Base-by-base conservation (phyloP, 768 basidiomycete species). In the Leccinum fibrillosum region DNA sequence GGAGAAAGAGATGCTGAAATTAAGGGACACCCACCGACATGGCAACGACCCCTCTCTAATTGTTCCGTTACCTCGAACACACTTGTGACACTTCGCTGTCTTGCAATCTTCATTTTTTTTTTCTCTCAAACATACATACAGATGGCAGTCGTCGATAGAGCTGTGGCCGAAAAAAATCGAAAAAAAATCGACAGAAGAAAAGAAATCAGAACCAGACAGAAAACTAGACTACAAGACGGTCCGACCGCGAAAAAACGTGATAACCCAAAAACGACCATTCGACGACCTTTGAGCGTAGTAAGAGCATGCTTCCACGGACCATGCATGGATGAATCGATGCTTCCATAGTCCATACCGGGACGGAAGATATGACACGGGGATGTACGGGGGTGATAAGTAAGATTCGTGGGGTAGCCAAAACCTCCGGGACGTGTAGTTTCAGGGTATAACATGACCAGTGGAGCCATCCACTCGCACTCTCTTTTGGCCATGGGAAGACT, bases 391-490 rank as follows among this genome's bases (percentile, higher is more conserved):
- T 56, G 63, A 53, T 66, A 64, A 42, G 8, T 48, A 56, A 53
- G 53, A 56, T 60, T 58, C 65, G 62, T 60, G 57, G 61, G 62
- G 62, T 63, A 65, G 61, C 55, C 64, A 60, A 51, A 57, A 66
- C 63, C 65, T 64, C 71, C 55, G 37, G 26, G 32, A 63, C 64
- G 58, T 62, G 59, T 65, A 62, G 66, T 63, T 73, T 83, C 76
- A 84, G 76, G 82, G 83, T 82, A 86, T 82, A 72, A 75, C 74
- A 69, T 76, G 73, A 49, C 75, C 72, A 52, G 75, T 74, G 58
- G 76, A 68, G 66, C 78, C 77, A 62, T 84, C 84, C 76, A 88
- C 81, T 71, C 86, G 80, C 82, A 89, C 84, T 81, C 86, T 88
- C 83, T 90, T 90, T 61, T 77, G 74, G 56, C 81, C 80, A 64